Evolutionary conservation across 2,329 filamentous ascomycete genomes (phyloP), one percentile per base, ranked within the genome.

Genomic region (Trichoderma brevicompactum): DNA sequence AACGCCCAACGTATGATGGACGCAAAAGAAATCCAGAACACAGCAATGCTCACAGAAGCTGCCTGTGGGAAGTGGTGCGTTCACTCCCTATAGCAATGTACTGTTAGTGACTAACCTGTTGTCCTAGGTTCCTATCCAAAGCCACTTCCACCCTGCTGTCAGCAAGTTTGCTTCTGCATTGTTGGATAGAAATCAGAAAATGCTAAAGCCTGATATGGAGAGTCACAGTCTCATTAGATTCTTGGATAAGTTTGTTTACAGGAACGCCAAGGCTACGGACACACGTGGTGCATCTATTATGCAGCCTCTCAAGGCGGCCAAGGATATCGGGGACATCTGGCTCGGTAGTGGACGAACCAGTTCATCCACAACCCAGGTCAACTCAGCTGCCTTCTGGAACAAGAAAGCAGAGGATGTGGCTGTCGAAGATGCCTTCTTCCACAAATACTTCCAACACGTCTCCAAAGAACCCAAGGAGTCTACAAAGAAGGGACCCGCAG

Each of bases 241-340:
- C 83, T 83, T 99, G 65, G 95, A 99, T 79, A 94, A 96, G 71
- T 99, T 99, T 77, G 92, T 97, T n/a, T 99, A 98, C 83, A 90
- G 92, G 70, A 97, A 95, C 72, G 89, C 94, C 68, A 97, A 97
- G 82, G 82, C 88, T 4, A 85, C 84, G 15, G 83, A 86, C 59
- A 83, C 87, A 36, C 91, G 92, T 69, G 96, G 96, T 56, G 84
- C 86, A 34, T 97, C 93, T 32, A 96, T 99, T 77, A 99, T 99
- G 95, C 95, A 99, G 78, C 95, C 96, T 44, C 86, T 97, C 28
- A 78, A 80, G 40, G 80, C 80, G 17, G 75, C 79, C 56, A 82
- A 81, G 68, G 80, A 82, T 61, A 79, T 85, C 67, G 85, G 84
- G 69, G 86, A 83, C 72, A 84, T 81, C 68, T 85, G 81, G 76